Evolutionary conservation across 176 grass and related monocot species (phyloP).

Genomic region (bread wheat (Triticum aestivum)): IWGSC_CS_RefSeq_v2.1 NC_057795.1:429532689-429533188

Average conservation of each 20-base stretch:
- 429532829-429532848: not conserved
- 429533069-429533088: conserved; percentile 1
- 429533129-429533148: not conserved
- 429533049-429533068: conserved; percentile 52
- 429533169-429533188: not conserved
- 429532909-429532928: conserved; percentile 99
- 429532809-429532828: not conserved
- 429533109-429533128: not conserved
- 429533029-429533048: conserved; percentile 91
- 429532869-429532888: conserved; percentile 63
- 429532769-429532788: not conserved
- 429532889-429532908: conserved; percentile 89
- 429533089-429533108: not conserved
- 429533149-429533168: not conserved
- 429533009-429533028: conserved; percentile 92
- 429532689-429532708: not conserved
- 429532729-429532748: not conserved
- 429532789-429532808: not conserved
- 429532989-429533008: conserved; percentile 81
- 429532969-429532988: conserved; percentile 82
- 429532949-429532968: conserved; percentile 88
- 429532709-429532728: not conserved
- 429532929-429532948: conserved; percentile 92
- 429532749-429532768: conserved; percentile 11
- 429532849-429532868: not conserved